Base-by-base conservation (phyloP, 192 early-diverging fungal genomes). In the Mycoemilia scoparia region DNA sequence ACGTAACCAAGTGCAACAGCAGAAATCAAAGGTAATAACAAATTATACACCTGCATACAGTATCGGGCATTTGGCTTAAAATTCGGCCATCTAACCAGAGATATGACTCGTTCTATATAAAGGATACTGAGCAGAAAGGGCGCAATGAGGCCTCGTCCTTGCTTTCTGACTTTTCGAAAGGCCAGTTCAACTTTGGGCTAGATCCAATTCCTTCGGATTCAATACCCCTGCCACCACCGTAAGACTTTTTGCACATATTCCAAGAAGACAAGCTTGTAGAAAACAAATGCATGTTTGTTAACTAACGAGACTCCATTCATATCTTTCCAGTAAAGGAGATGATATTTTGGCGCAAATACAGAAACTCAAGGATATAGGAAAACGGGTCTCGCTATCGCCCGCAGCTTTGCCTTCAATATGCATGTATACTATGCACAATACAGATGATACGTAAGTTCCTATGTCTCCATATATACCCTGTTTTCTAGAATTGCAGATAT, bases 341-440 rank as follows among this genome's bases (percentile, higher is more conserved):
- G 90, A 95, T 46, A 57, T 91, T 15, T 70, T 66, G 26, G 63
- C 74, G 33, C 74, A 87, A 43, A 61, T 93, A n/a, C 71, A 80
- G 18, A 59, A 51, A 16, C 52, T 92, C 21, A 71, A 75, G 34
- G 83, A 96, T 24, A 42, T 79, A 6, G 60, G 73, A 39, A 82
- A 86, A 28, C 73, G 79, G 24, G 64, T 84, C 12, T 51, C 64
- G 5, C 40, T 89, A n/a, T 60, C 67, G 4, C 58, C 72, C 3
- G 57, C 60, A 2, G 69, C 76, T 7, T 56, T 87, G 16, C 85
- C 89, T 9, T 89, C 84, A 12, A 70, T 96, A 20, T 90, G 87
- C 59, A 84, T 77, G 44, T 95, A 85, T 54, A 99, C 89, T 18
- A 81, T 96, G 46, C 87, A 92, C 54, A 99, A 99, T 53, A 81